Conservation (phyloP, 2,329 filamentous ascomycete species). For the Bipolaris sorokiniana region DNA sequence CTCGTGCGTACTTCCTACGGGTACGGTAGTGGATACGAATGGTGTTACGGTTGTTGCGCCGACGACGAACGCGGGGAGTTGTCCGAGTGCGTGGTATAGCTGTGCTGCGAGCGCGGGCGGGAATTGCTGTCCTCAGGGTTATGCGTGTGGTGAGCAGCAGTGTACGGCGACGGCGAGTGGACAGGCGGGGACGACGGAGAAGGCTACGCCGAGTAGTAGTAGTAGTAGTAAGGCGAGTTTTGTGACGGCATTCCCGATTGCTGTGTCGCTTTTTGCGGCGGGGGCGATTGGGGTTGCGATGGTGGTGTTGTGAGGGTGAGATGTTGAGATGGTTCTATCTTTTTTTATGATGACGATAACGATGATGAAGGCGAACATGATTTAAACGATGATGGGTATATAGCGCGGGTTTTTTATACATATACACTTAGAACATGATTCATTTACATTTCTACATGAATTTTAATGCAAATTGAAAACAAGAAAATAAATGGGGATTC, state of each 20-base stretch:
- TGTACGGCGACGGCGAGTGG: constrained; percentile 45
- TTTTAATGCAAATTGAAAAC: background rate
- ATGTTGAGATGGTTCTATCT: background rate
- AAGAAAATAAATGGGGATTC: background rate
- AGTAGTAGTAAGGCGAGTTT: constrained; percentile 30
- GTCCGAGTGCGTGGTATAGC: constrained; percentile 79
- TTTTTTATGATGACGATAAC: background rate
- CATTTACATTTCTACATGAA: background rate
- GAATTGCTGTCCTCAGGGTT: constrained; percentile 79
- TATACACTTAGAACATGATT: background rate
- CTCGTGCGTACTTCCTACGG: constrained; percentile 69
- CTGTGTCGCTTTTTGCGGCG: constrained; percentile 38
- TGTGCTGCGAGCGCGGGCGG: constrained; percentile 71
- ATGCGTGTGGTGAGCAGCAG: constrained; percentile 44
- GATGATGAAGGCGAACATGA: background rate
- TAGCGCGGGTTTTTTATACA: background rate
- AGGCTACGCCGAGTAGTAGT: constrained; percentile 47
- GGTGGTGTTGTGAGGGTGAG: constrained; percentile 42
- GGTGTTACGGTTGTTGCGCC: constrained; percentile 75
- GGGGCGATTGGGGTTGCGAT: constrained; percentile 47
- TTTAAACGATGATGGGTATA: background rate
- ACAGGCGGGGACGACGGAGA: constrained; percentile 36
- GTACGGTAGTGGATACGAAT: constrained; percentile 67
- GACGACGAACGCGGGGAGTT: constrained; percentile 57
- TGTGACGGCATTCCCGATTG: constrained; percentile 37